Evolutionary conservation across 495 filamentous ascomycete species (phyloP), one percentile per base, ranked within the genome.

Genomic region (Massariosphaeria phaeospora): DNA sequence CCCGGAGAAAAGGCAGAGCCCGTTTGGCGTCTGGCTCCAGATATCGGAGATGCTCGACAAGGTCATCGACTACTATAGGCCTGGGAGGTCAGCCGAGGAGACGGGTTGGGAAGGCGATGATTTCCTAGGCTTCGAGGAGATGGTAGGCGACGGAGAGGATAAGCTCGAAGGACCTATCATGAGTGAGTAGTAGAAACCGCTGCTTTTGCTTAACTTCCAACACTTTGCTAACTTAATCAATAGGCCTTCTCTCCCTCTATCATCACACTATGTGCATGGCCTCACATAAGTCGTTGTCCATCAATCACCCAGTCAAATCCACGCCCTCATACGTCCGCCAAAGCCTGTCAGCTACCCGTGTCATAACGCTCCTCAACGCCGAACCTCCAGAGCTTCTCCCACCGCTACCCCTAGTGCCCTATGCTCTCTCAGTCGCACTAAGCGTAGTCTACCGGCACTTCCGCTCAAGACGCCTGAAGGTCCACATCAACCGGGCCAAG

Each of bases 191-290:
- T 42, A 42, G 61, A 68, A 68, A 62, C 23, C 61, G 66, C 21
- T 67, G 66, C 72, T 47, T 25, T 44, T 40, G 43, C 6, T 62
- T 42, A 23, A 34, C 6, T 31, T 18, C 34, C 29, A 31, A 30
- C 55, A 26, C 21, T 38, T 29, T 25, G 25, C 39, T 42, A 20
- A 60, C 35, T 0, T 43, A 13, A 0, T 23, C 40, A n/a, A n/a
- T n/a, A 84, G 82, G 76, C 0, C 77, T 84, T 0, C 64, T 88
- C 3, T 84, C 88, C 57, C 73, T 84, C 4, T 81, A 83, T 47
- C 88, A 90, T 59, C 82, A 88, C 59, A 78, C 80, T 9, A 79
- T 87, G 5, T 79, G 78, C 20, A 84, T 88, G 35, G 71, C 86
- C 1, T 78, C 77, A 13, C 74, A 73, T 57, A 73, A 74, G 33